These are phyloP conservation scores for Gossypium sturtianum DNA, from an alignment of 345 rosid species.

Conservation along the genomic window DNA sequence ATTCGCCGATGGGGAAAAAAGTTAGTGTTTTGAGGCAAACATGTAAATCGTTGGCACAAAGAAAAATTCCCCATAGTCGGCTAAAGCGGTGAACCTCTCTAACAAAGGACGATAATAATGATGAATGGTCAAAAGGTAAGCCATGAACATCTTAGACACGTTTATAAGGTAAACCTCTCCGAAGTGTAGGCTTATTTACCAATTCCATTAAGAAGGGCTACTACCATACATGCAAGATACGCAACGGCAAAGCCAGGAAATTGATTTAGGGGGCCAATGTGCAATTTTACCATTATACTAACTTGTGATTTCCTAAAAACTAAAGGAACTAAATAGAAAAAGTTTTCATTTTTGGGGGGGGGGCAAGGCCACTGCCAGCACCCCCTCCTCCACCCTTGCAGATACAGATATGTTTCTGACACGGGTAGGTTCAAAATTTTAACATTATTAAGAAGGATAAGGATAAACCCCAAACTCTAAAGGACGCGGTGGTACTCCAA, in stretches of 20 bases:
- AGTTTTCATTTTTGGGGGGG: no score
- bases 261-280: no score
- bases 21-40: not conserved
- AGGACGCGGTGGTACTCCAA: not conserved
- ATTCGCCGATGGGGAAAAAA: not conserved
- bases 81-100: not conserved
- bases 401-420: not conserved
- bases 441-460: not conserved
- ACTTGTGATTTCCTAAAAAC: no score
- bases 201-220: not conserved
- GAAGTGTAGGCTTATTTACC: not conserved
- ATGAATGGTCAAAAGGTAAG: conserved; percentile 1
- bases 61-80: not conserved
- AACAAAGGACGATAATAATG: not conserved
- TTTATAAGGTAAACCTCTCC: not conserved
- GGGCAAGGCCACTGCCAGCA: no score
- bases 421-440: not conserved
- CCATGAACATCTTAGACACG: not conserved
- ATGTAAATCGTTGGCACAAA: not conserved
- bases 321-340: no score
- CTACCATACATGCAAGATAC: not conserved
- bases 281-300: no score
- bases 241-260: no score
- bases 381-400: not conserved
- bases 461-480: no score